phyloP scores from a whole-genome alignment of 2,329 filamentous ascomycete genomes.

The Curvularia lunata region DNA sequence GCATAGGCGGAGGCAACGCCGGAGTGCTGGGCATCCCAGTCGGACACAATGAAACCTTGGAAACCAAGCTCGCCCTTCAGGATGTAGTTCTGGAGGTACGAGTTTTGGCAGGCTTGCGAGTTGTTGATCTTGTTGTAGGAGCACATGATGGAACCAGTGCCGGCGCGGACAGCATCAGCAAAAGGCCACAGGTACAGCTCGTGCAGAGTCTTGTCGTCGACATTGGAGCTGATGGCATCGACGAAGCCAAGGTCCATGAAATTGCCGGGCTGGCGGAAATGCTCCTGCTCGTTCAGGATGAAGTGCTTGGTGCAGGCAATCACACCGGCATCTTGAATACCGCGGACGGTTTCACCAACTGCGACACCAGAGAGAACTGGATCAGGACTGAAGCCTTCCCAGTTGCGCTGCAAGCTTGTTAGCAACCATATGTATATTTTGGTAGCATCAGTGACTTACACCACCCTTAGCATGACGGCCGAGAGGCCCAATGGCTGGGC shows the following conservation, averaged over 20 bases:
- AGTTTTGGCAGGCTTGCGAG: conserved; percentile 81
- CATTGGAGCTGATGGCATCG: conserved; percentile 65
- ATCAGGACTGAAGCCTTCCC: conserved; percentile 68
- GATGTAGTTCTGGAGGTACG: conserved; percentile 74
- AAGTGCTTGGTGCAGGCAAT: conserved; percentile 75
- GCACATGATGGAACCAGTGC: conserved; percentile 61
- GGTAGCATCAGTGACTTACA: conserved; percentile 57
- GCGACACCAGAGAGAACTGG: conserved; percentile 76
- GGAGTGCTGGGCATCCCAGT: conserved; percentile 78
- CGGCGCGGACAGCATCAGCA: conserved; percentile 58
- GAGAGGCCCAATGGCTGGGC: conserved; percentile 77
- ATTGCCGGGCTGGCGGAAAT: conserved; percentile 69
- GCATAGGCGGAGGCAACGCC: conserved; percentile 71
- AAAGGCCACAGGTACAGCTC: conserved; percentile 68
- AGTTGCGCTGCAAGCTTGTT: conserved; percentile 31
- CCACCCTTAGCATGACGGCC: conserved; percentile 72
- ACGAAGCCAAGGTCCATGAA: conserved; percentile 66
- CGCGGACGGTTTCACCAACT: conserved; percentile 74
- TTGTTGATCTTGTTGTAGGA: conserved; percentile 82
- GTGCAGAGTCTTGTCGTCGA: conserved; percentile 69
- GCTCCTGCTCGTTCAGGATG: conserved; percentile 66
- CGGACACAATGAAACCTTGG: conserved; percentile 65
- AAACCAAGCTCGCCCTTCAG: conserved; percentile 82
- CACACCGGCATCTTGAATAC: conserved; percentile 81
- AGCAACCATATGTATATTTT: background rate